Conservation (phyloP, 2,329 filamentous ascomycete species). For the Bertia moriformis region DNA sequence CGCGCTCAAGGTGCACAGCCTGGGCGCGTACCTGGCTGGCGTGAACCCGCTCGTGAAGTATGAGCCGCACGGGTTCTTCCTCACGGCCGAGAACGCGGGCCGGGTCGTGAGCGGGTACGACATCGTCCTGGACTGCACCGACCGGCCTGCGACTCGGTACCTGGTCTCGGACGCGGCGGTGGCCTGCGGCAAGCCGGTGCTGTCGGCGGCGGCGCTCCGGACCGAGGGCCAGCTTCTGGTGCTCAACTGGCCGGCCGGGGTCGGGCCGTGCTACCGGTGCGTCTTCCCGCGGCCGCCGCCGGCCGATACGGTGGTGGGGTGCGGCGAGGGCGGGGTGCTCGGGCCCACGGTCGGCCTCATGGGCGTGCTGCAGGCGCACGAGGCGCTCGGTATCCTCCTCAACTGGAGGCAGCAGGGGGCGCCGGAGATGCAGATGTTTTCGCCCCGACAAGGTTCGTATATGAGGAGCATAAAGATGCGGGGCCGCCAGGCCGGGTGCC, state of each 20-base stretch:
- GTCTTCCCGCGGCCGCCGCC: slow-evolving; percentile 81
- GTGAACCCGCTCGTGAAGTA: slow-evolving; percentile 63
- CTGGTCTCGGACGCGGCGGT: slow-evolving; percentile 87
- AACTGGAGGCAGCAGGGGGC: slow-evolving; percentile 8
- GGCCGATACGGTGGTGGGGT: slow-evolving; percentile 66
- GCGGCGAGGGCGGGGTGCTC: slow-evolving; percentile 82
- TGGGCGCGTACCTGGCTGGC: slow-evolving; percentile 42
- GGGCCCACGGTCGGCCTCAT: slow-evolving; percentile 87
- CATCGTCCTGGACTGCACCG: slow-evolving; percentile 83
- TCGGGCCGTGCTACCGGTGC: slow-evolving; percentile 84
- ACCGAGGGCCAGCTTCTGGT: slow-evolving; percentile 83
- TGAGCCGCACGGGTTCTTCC: slow-evolving; percentile 42
- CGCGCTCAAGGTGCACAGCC: slow-evolving; percentile 67
- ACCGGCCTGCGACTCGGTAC: slow-evolving; percentile 82
- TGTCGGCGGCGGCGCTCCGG: slow-evolving; percentile 79
- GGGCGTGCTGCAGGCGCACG: slow-evolving; percentile 81
- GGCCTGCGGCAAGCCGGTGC: slow-evolving; percentile 60
- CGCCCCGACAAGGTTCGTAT: slow-evolving; percentile 12
- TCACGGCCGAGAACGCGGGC: slow-evolving; percentile 55
- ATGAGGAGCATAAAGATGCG: slow-evolving; percentile 5
- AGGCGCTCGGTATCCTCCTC: slow-evolving; percentile 43
- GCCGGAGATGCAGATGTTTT: slow-evolving; percentile 9
- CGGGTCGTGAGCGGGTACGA: slow-evolving; percentile 59
- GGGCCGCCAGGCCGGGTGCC: background rate
- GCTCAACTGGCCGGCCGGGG: slow-evolving; percentile 63